Evolutionary conservation across 1,139 yeast genomes (phyloP), one percentile per base, ranked within the genome.

Genomic region (Candida anutae): DNA sequence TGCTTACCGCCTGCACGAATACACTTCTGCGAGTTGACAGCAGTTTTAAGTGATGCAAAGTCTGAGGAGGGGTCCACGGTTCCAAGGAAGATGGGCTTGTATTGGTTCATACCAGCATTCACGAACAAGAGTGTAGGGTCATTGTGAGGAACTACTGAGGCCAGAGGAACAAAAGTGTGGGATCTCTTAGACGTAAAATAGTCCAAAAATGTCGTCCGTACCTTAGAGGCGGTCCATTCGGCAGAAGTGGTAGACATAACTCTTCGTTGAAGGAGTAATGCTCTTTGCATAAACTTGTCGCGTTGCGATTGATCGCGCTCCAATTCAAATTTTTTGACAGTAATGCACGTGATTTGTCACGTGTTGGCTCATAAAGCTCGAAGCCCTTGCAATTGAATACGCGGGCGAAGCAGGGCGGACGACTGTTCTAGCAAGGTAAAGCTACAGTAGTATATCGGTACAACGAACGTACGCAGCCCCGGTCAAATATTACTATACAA

Each of bases 1-100:
- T 90, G 99, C 59, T 90, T 90, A 55, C 99, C 99, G 56, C 99
- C 99, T 23, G 99, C 99, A 63, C 99, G 79, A 47, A 90, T 88
- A 73, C 97, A 90, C 61, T 90, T 90, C 53, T 90, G 99, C 11
- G 97, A 85, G 67, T 90, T 90, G 46, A 74, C 82, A 25, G 98
- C 95, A 46, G 96, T 74, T 52, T 81, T 84, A 57, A 90, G 69
- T 39, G 66, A 67, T 45, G 85, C 80, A 46, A 90, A 81, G 29
- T 85, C 93, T 23, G 94, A 80, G 15, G 90, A 66, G 22, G 98
- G 98, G 44, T 93, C 97, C 25, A 85, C 96, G 4, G 96, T 88
- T 30, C 99, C 99, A 48, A 87, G 67, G 55, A 90, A 90, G 43
- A 90, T 88, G 13, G 97, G 95, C 60, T 90, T 90, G 61, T 87